Base-by-base conservation (phyloP, 352 stramenopile species). In the Elongisporangium anandrum region DNA sequence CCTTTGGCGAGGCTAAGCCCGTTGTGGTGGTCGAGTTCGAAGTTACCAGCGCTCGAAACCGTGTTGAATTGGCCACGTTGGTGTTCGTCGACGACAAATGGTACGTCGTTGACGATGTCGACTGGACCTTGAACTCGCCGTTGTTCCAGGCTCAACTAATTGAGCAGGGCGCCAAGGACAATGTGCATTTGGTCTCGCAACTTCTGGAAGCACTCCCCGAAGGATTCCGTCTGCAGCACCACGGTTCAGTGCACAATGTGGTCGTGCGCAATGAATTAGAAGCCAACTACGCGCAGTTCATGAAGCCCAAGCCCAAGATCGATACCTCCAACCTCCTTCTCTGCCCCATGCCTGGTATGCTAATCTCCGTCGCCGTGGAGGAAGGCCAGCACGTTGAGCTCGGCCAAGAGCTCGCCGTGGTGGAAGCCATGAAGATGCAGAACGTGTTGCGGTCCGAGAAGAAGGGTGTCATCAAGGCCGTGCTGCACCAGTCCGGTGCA, bases 371-470 rank as follows among this genome's bases (percentile, higher is more conserved):
- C 15, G 76, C 76, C 10, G 90, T 97, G 1, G 57, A 88, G 55
- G 81, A 89, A 34, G 95, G 95, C n/a, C 77, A 98, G 59, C 51
- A 87, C n/a, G 94, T 99, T 9, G 88, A 98, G 72, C 69, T 89
- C 15, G 95, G 94, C 34, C 90, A 99, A 70, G 88, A 97, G 52
- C 72, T 99, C 9, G 95, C 91, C 50, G 86, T 99, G 23, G 89
- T 99, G 20, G 96, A 99, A 70, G 97, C 97, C 16, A 99, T 99
- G 97, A 99, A 99, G 74, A 99, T 99, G 96, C 95, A 98, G 77
- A 99, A 99, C 70, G 87, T 98, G 34, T 79, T 99, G 39, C 88
- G 90, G 20, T 92, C 95, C 15, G 81, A 96, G 68, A 94, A 93
- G 68, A 81, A 73, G n/a, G 92, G 88, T 39, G 61, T 87, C 19